These are phyloP conservation scores for Chlamydomonas incerta DNA, from an alignment of 139 green algal species.

Conservation along the genomic window DNA sequence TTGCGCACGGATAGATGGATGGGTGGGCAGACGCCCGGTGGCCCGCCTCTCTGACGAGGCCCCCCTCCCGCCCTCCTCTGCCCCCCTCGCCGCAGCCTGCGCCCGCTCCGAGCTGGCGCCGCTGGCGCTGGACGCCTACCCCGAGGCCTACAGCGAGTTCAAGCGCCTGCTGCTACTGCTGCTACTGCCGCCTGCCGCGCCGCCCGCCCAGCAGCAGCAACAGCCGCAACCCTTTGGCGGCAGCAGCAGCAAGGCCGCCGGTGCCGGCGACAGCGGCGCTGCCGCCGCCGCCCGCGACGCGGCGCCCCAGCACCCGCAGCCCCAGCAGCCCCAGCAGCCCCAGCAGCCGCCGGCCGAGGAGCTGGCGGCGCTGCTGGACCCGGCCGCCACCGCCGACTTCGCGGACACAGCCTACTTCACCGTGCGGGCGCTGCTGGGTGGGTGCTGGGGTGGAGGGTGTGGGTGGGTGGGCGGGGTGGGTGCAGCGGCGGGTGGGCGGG, in stretches of 20 bases:
- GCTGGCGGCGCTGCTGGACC: not conserved
- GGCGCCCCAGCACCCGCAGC: not conserved
- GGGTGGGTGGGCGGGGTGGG: not conserved
- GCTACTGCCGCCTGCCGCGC: slow-evolving; percentile 36
- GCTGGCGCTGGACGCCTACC: slow-evolving; percentile 75
- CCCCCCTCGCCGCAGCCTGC: slow-evolving; percentile 47
- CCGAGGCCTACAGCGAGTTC: slow-evolving; percentile 81
- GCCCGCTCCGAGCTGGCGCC: slow-evolving; percentile 69
- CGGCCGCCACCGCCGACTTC: not conserved
- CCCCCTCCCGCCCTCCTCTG: not conserved
- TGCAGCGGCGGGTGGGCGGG: not conserved
- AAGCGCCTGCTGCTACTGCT: slow-evolving; percentile 72
- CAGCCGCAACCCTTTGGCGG: too few species aligned
- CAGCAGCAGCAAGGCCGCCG: slow-evolving; percentile 52
- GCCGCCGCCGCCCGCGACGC: not conserved
- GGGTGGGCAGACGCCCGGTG: too few species aligned
- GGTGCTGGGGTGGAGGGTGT: not conserved
- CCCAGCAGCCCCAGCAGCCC: not conserved
- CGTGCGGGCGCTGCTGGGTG: slow-evolving; percentile 16
- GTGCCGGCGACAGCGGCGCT: slow-evolving; percentile 39
- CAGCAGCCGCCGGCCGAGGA: not conserved
- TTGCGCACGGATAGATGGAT: too few species aligned
- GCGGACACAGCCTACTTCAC: slow-evolving; percentile 22
- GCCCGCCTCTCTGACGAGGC: too few species aligned
- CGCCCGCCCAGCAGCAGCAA: slow-evolving; percentile 35